A percentile compares a stretch with the other conserved stretches of the same genome.
Conservation (phyloP, 2,329 filamentous ascomycete species). For the Trichoderma sp. region DNA sequence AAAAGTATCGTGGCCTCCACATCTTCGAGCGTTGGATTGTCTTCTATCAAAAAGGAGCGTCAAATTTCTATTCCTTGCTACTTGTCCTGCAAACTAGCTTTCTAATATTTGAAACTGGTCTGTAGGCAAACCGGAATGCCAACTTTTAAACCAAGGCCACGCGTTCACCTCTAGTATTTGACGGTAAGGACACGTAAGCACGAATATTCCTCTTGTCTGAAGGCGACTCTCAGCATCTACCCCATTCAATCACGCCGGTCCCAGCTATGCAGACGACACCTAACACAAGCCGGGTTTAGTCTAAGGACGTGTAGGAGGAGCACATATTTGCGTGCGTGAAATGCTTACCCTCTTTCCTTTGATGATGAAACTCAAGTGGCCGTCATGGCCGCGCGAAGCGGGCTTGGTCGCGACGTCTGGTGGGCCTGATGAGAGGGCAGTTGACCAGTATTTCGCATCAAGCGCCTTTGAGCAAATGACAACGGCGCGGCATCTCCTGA, state of each 20-base stretch:
- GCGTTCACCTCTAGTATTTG: constrained; percentile 14
- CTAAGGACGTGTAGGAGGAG: neutral
- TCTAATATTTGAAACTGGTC: constrained; percentile 7
- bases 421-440: constrained; percentile 42
- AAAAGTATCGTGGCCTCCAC: neutral
- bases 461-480: constrained; percentile 45
- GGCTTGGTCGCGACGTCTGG: constrained; percentile 60
- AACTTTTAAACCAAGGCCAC: constrained; percentile 8
- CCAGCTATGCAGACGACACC: constrained; percentile 19
- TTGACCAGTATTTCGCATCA: constrained; percentile 47
- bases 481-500: constrained; percentile 45
- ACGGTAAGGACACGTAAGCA: constrained; percentile 8
- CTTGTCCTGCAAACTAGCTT: constrained; percentile 15
- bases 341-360: constrained; percentile 31
- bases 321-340: neutral
- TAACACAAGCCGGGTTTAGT: neutral
- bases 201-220: constrained; percentile 5
- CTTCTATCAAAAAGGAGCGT: neutral
- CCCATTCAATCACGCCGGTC: constrained; percentile 14
- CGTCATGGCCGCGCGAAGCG: constrained; percentile 67
- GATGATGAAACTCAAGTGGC: constrained; percentile 50
- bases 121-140: constrained; percentile 1
- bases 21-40: neutral
- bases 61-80: constrained; percentile 8
- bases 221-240: constrained; percentile 15